Conservation (phyloP, 169 alveolate genomes). For the Amoebophrya sp. region DNA sequence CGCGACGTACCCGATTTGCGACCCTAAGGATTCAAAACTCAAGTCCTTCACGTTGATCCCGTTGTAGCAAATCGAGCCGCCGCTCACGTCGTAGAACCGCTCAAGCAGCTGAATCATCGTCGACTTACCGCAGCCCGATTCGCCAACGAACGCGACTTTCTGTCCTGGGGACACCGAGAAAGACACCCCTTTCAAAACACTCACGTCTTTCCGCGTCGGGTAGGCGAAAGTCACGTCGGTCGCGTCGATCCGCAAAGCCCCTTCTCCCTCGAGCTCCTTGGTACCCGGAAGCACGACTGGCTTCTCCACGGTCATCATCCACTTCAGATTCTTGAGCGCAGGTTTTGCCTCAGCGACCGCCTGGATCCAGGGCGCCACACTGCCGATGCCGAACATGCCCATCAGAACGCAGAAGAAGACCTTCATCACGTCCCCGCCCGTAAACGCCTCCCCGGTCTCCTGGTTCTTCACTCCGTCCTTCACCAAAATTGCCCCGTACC, state of each 20-base stretch:
- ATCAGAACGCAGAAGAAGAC: background rate
- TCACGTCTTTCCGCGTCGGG: no score
- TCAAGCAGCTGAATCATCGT: slow-evolving; percentile 62
- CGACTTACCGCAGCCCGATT: slow-evolving; percentile 77
- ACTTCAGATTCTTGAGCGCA: background rate
- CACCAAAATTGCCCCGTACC: background rate
- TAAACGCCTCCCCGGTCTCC: background rate
- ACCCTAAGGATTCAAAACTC: slow-evolving; percentile 12
- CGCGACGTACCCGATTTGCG: slow-evolving; percentile 38
- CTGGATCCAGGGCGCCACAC: background rate
- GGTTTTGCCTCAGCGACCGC: background rate
- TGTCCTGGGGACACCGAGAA: slow-evolving; percentile 56
- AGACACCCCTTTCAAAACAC: background rate
- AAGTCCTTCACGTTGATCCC: background rate
- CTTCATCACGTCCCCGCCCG: background rate
- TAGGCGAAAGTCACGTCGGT: no score
- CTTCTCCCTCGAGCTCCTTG: no score
- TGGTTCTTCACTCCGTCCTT: background rate
- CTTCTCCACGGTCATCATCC: no score
- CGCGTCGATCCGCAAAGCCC: no score
- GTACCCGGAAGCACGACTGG: no score
- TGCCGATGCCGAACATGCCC: background rate
- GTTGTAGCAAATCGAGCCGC: background rate
- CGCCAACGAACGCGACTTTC: slow-evolving; percentile 72
- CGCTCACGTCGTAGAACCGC: slow-evolving; percentile 26